A percentile compares a stretch with the other conserved stretches of the same genome.
Evolutionary conservation across 768 basidiomycete species (phyloP).

Genomic region (Podaxis rugospora): DNA sequence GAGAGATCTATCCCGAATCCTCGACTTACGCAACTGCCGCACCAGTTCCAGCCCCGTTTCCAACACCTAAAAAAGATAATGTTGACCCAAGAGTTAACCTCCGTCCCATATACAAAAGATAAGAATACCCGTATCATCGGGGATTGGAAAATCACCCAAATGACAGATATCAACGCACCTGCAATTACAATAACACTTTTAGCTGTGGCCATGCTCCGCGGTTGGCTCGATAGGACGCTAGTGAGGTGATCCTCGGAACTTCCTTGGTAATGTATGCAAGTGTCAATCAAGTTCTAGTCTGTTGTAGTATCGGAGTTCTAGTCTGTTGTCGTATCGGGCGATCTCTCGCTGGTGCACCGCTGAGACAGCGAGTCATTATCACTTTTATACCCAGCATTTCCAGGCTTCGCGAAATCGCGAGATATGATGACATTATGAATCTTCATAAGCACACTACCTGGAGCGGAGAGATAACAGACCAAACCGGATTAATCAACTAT

Average conservation of each 20-base stretch:
- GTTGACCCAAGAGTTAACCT: not conserved
- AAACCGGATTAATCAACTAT: not conserved
- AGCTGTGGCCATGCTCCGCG: conserved; percentile 9
- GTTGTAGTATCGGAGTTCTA: not conserved
- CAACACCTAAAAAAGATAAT: conserved; percentile 30
- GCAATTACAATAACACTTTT: conserved; percentile 56
- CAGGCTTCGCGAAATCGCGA: not conserved
- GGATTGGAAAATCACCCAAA: not conserved
- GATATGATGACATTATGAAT: not conserved
- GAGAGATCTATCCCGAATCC: not conserved
- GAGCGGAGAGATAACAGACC: not conserved
- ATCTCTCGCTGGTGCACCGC: not conserved
- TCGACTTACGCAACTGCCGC: conserved; percentile 50
- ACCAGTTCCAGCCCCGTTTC: conserved; percentile 51
- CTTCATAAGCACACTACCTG: not conserved
- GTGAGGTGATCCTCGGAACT: not conserved
- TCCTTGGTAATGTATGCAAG: not conserved
- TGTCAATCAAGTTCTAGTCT: no score
- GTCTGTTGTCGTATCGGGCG: not conserved
- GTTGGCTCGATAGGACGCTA: not conserved
- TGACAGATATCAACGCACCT: conserved; percentile 30
- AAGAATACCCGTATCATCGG: not conserved
- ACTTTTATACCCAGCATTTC: not conserved
- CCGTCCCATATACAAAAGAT: not conserved
- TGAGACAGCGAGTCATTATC: not conserved